Evolutionary conservation across 2,329 filamentous ascomycete genomes (phyloP), one percentile per base, ranked within the genome.

Genomic region (Erysiphe pulchra): DNA sequence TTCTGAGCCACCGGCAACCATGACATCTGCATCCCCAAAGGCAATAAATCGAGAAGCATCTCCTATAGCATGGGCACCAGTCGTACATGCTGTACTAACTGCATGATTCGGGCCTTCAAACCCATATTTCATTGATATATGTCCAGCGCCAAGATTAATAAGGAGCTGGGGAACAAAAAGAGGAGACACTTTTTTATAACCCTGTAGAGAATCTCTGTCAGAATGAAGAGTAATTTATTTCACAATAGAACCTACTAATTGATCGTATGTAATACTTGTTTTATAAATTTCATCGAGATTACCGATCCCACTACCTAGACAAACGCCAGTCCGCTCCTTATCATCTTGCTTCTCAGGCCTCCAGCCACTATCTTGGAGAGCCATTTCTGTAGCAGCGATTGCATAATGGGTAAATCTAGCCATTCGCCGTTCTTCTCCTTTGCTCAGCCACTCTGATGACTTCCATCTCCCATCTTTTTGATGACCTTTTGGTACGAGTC

Each of bases 1-100:
- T 61, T 98, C 90, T 9, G 87, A 75, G 28, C 87, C 87, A 38
- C 90, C 90, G n/a, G 90, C 85, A 9, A 98, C 64, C 85, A 98
- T 95, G 46, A 95, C 79, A 59, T 93, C 72, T 41, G 87, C 87
- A 58, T 95, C 87, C 7, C 85, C 86, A 56, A 77, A 77, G n/a
- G 79, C 73, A 50, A 98, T 87, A 58, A 94, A 83, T 16, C 87
- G 75, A n/a, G 81, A 77, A 6, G 90, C 90, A 59, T 98, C 90
- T 16, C 87, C 90, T 44, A 98, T 77, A 1, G 86, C 85, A 63
- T 98, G 90, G 1, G 87, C 83, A 11, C 90, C 90, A 0, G 90
- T 98, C 0, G 90, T 95, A 60, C 90, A 98, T 47, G 90, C 90
- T 12, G 90, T 98, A 0, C 87, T 92, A 36, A 75, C 84, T 1